Evolutionary conservation across 2,329 filamentous ascomycete species (phyloP).

Genomic region (Lachnellula cervina): DNA sequence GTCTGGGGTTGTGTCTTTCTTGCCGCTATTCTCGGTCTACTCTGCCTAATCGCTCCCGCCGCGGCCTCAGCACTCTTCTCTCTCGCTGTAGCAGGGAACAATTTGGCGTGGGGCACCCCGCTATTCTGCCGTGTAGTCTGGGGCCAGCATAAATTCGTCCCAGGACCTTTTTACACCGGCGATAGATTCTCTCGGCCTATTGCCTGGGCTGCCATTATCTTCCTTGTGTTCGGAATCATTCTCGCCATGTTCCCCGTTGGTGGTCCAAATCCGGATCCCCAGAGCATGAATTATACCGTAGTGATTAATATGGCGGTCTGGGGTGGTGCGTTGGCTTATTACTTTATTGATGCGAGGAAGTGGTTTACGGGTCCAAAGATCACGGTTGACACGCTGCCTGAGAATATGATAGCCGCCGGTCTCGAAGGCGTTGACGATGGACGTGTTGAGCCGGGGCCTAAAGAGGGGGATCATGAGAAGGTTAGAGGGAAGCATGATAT

Average conservation of each 20-base stretch:
- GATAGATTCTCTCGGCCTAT: slow-evolving; percentile 44
- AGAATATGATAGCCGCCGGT: too few relatives aligned
- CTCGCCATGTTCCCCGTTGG: slow-evolving; percentile 54
- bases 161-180: slow-evolving; percentile 57
- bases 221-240: slow-evolving; percentile 50
- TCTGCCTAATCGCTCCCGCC: slow-evolving; percentile 53
- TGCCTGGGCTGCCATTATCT: slow-evolving; percentile 48
- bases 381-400: slow-evolving; percentile 39
- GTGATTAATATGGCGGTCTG: slow-evolving; percentile 57
- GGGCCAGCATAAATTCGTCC: slow-evolving; percentile 52
- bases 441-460: too few relatives aligned
- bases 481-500: too few relatives aligned
- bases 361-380: slow-evolving; percentile 57
- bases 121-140: slow-evolving; percentile 55
- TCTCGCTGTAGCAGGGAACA: slow-evolving; percentile 54
- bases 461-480: too few relatives aligned
- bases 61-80: slow-evolving; percentile 57
- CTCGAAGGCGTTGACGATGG: too few relatives aligned
- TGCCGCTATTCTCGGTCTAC: slow-evolving; percentile 49
- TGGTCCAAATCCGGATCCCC: slow-evolving; percentile 46
- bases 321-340: slow-evolving; percentile 52
- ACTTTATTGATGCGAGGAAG: slow-evolving; percentile 51
- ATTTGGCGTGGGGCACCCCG: slow-evolving; percentile 55
- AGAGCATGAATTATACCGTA: slow-evolving; percentile 59
- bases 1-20: slow-evolving; percentile 50